Percentiles rank a stretch among this genome's conserved stretches.
phyloP scores from a whole-genome alignment of 1,139 yeast species.

The Pneumocystis jirovecii region DNA sequence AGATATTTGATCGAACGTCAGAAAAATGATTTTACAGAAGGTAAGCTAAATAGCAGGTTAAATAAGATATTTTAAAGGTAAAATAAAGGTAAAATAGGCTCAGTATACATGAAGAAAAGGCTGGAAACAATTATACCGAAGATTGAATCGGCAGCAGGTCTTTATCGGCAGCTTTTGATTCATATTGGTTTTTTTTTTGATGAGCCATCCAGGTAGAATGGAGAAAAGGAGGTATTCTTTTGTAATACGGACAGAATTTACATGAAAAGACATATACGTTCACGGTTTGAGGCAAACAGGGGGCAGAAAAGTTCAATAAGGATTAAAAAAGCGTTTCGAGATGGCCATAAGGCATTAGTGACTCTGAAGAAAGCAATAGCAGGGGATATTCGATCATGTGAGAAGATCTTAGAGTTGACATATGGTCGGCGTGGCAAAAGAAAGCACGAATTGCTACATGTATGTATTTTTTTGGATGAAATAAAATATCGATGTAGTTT shows the following conservation, averaged over 20 bases:
- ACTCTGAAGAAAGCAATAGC: background rate
- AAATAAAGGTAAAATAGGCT: background rate
- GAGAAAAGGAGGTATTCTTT: background rate
- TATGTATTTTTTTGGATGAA: background rate
- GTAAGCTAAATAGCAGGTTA: background rate
- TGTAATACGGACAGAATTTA: background rate
- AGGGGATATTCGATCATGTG: background rate
- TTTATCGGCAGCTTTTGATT: background rate
- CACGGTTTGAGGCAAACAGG: background rate
- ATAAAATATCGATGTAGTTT: background rate
- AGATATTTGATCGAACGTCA: background rate
- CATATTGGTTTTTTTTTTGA: background rate
- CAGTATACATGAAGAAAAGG: background rate
- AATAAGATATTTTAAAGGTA: background rate
- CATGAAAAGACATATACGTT: background rate
- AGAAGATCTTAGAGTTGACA: background rate
- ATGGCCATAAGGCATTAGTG: background rate
- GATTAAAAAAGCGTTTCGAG: background rate
- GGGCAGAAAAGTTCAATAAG: background rate
- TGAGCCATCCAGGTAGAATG: background rate
- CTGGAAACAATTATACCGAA: background rate
- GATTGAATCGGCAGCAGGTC: background rate
- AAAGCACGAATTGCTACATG: background rate
- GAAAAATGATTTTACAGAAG: background rate
- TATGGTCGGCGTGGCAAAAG: background rate